These are phyloP conservation scores for Phycomyces blakesleeanus DNA, from an alignment of 192 early-diverging fungal species.

Conservation along the genomic window DNA sequence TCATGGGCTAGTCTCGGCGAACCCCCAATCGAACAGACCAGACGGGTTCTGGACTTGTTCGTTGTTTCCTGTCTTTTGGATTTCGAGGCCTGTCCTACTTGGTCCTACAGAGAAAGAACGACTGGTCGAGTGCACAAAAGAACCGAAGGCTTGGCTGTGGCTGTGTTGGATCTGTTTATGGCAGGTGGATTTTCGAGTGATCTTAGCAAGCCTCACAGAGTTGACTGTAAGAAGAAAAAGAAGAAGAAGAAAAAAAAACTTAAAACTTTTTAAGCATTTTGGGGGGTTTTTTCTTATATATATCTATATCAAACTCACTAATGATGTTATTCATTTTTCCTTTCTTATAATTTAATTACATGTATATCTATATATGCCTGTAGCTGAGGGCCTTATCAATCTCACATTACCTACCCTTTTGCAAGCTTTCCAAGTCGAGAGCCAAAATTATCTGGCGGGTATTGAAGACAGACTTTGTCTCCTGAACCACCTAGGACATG, in stretches of 20 bases:
- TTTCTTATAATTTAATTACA: no score
- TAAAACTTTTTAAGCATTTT: no score
- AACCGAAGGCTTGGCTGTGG: constrained; percentile 85
- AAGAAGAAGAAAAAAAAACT: no score
- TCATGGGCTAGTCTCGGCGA: constrained; percentile 42
- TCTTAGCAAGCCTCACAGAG: constrained; percentile 57
- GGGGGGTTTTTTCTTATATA: no score
- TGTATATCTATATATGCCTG: no score
- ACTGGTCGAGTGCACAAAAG: constrained; percentile 50
- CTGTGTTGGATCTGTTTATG: constrained; percentile 79
- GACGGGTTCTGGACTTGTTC: constrained; percentile 80
- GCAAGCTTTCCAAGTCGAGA: constrained; percentile 72
- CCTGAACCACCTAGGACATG: constrained; percentile 65
- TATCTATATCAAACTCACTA: no score
- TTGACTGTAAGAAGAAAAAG: constrained; percentile 74
- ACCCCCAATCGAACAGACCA: constrained; percentile 50
- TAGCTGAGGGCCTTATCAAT: constrained; percentile 50
- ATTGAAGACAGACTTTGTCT: constrained; percentile 69
- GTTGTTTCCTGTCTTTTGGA: constrained; percentile 87
- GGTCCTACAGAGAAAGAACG: constrained; percentile 63
- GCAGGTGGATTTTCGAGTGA: constrained; percentile 71
- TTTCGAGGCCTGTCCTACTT: constrained; percentile 77
- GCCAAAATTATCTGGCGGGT: constrained; percentile 77
- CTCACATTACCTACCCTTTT: constrained; percentile 49
- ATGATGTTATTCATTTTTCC: no score